Conservation (phyloP, 1,284 basidiomycete genomes). For the Termitomyces sp. region DNA sequence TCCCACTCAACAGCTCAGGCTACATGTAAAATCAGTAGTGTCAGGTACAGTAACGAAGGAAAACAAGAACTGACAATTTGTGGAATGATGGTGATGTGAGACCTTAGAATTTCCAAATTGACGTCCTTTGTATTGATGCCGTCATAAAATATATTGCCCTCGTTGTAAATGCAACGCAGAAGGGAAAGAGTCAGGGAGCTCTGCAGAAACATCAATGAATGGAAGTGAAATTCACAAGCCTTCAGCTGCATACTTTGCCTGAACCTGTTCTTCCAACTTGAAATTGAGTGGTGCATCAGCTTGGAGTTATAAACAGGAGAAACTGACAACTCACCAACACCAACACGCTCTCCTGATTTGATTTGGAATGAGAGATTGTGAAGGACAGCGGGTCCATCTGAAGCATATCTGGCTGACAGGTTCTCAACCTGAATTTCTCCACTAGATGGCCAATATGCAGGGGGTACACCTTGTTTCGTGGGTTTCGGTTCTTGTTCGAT, state of each 20-base stretch:
- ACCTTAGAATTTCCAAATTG: slow-evolving; percentile 62
- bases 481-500: slow-evolving; percentile 68
- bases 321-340: slow-evolving; percentile 39
- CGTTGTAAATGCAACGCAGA: slow-evolving; percentile 52
- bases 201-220: slow-evolving; percentile 28
- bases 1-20: slow-evolving; percentile 63
- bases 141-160: slow-evolving; percentile 53
- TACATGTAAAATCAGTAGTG: slow-evolving; percentile 23
- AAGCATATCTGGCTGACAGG: slow-evolving; percentile 54
- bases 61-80: slow-evolving; percentile 35
- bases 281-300: slow-evolving; percentile 1
- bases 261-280: slow-evolving; percentile 70
- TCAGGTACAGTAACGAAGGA: slow-evolving; percentile 24
- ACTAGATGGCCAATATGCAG: slow-evolving; percentile 76
- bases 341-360: slow-evolving; percentile 56
- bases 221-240: slow-evolving; percentile 33
- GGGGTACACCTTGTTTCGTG: slow-evolving; percentile 48
- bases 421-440: slow-evolving; percentile 62
- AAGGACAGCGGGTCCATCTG: slow-evolving; percentile 46
- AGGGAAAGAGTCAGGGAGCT: slow-evolving; percentile 47
- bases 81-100: slow-evolving; percentile 60
- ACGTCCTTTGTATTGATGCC: slow-evolving; percentile 38
- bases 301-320: neutral
- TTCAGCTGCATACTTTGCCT: slow-evolving; percentile 50
- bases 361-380: slow-evolving; percentile 51